Evolutionary conservation across 1,284 basidiomycete genomes (phyloP).

Genomic region (Pseudozyma sp.): DNA sequence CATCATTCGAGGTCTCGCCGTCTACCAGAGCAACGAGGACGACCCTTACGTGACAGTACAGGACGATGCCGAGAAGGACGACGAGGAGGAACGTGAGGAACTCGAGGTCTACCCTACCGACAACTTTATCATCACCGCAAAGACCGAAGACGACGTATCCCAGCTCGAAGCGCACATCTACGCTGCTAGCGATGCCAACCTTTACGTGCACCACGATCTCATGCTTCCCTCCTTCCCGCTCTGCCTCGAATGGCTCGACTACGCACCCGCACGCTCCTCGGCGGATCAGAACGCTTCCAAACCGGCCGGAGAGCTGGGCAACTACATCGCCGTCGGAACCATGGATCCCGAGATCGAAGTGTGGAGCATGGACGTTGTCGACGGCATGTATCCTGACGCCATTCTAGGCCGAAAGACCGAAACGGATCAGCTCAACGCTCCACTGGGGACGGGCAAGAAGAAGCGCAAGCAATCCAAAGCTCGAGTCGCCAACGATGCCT

Average conservation of each 20-base stretch:
- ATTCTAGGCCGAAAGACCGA: constrained; percentile 84
- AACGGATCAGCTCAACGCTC: constrained; percentile 54
- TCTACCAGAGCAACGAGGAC: constrained; percentile 89
- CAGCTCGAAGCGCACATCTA: constrained; percentile 78
- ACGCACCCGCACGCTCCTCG: constrained; percentile 74
- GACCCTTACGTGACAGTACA: constrained; percentile 98
- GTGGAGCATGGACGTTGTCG: constrained; percentile 93
- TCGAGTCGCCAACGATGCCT: constrained; percentile 75
- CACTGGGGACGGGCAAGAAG: constrained; percentile 67
- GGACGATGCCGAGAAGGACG: constrained; percentile 76
- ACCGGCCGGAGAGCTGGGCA: constrained; percentile 75
- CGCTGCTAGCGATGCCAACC: constrained; percentile 72
- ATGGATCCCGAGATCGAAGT: constrained; percentile 99
- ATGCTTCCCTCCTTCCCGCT: constrained; percentile 98
- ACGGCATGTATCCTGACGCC: constrained; percentile 91
- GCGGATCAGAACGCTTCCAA: constrained; percentile 40
- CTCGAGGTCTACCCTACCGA: constrained; percentile 90
- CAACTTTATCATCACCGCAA: constrained; percentile 90
- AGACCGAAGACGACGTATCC: constrained; percentile 96
- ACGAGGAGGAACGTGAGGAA: constrained; percentile 84
- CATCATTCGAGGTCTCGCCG: constrained; percentile 93
- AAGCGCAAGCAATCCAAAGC: constrained; percentile 87
- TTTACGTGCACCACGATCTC: constrained; percentile 97
- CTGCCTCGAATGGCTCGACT: constrained; percentile 99
- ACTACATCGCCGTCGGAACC: constrained; percentile 94